phyloP scores from a whole-genome alignment of 306 rosid genomes.

The Styphnolobium japonicum region DNA sequence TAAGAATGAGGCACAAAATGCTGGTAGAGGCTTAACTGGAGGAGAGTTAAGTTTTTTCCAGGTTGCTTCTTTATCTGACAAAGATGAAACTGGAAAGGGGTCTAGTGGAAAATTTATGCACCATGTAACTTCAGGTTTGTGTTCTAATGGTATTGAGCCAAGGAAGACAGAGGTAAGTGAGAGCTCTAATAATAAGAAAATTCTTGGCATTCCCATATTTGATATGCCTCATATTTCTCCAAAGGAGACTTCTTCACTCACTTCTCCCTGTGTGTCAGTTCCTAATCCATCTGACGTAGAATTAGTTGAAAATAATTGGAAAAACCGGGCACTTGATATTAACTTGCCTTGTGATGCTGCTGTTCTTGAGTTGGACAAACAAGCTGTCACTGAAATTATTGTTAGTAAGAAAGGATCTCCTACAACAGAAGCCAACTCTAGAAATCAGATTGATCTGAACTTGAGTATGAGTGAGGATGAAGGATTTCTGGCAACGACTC shows the following conservation, averaged over 20 bases:
- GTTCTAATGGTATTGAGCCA: conserved; percentile 44
- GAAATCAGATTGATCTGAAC: conserved; percentile 80
- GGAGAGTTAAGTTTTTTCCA: conserved; percentile 42
- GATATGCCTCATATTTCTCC: conserved; percentile 45
- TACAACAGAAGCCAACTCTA: conserved; percentile 35
- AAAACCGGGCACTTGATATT: conserved; percentile 52
- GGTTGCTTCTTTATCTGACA: conserved; percentile 38
- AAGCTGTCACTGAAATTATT: conserved; percentile 27
- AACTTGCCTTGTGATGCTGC: conserved; percentile 77
- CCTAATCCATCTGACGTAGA: conserved; percentile 35
- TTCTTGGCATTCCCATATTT: conserved; percentile 70
- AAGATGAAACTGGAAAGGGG: conserved; percentile 42
- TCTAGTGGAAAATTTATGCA: conserved; percentile 32
- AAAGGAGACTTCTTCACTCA: conserved; percentile 53
- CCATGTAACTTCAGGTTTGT: conserved; percentile 42
- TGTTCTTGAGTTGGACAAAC: conserved; percentile 45
- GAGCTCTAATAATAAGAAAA: conserved; percentile 39
- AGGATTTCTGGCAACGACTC: conserved; percentile 38
- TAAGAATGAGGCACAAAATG: conserved; percentile 46
- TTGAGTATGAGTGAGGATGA: conserved; percentile 70
- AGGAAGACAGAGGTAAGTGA: conserved; percentile 45
- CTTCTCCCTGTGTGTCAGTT: conserved; percentile 38
- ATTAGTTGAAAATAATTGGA: conserved; percentile 34
- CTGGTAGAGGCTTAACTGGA: conserved; percentile 34
- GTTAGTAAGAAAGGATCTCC: conserved; percentile 38